Evolutionary conservation across 208 protist species (phyloP).

Genomic region (Leishmania tropica): DNA sequence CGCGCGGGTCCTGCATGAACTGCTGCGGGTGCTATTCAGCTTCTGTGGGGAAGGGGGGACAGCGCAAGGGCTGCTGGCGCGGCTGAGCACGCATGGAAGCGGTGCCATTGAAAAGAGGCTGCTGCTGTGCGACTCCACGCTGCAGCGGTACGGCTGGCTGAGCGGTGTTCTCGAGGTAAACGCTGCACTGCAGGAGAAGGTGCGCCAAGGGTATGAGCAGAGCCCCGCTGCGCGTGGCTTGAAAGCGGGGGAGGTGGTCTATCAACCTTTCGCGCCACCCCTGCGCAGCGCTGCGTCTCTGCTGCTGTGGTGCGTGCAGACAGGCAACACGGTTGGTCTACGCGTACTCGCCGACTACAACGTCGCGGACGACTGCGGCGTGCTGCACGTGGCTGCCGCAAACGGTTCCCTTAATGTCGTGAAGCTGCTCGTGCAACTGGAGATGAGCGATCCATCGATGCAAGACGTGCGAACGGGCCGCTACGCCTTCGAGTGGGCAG

Average conservation of each 20-base stretch:
- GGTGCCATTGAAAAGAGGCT: conserved; percentile 29
- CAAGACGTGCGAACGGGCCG: conserved; percentile 33
- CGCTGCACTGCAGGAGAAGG: conserved; percentile 42
- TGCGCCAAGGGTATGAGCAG: conserved; percentile 25
- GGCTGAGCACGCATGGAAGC: conserved; percentile 15
- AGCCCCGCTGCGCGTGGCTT: conserved; percentile 14
- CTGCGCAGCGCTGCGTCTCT: conserved; percentile 28
- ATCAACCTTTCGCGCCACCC: conserved; percentile 20
- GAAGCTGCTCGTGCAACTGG: conserved; percentile 67
- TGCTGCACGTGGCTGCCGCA: conserved; percentile 63
- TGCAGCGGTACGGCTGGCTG: conserved; percentile 74
- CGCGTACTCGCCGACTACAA: conserved; percentile 81
- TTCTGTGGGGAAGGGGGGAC: conserved; percentile 10
- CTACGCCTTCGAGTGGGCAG: conserved; percentile 75
- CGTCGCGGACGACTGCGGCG: conserved; percentile 67
- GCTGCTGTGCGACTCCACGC: conserved; percentile 49
- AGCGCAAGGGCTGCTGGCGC: conserved; percentile 15
- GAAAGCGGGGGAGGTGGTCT: conserved; percentile 37
- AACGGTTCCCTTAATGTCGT: conserved; percentile 49
- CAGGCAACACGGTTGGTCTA: conserved; percentile 68
- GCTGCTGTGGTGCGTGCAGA: conserved; percentile 73
- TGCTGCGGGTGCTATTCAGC: conserved; percentile 42
- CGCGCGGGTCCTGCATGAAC: conserved; percentile 46
- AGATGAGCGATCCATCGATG: conserved; percentile 61
- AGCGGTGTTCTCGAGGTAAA: conserved; percentile 50